phyloP scores from a whole-genome alignment of 2,329 filamentous ascomycete genomes.

The Aspergillus ustus region DNA sequence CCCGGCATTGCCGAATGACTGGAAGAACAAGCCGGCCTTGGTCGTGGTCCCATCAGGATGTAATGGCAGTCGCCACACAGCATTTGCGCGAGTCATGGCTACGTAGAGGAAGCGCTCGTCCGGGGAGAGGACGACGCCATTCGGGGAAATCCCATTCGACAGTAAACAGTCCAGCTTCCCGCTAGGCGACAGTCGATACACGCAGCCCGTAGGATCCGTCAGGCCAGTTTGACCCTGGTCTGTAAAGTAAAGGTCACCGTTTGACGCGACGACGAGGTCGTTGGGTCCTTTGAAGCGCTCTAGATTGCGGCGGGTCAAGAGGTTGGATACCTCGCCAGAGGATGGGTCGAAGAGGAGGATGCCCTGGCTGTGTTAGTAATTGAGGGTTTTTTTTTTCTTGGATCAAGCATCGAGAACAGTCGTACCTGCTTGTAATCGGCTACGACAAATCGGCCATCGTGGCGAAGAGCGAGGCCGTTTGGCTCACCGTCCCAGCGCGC shows the following conservation, averaged over 20 bases:
- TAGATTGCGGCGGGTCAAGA: slow-evolving; percentile 41
- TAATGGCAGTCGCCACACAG: slow-evolving; percentile 49
- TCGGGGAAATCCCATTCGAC: slow-evolving; percentile 46
- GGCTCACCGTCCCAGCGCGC: slow-evolving; percentile 49
- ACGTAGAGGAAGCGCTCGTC: slow-evolving; percentile 49
- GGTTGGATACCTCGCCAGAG: slow-evolving; percentile 32
- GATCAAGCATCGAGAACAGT: too few species aligned
- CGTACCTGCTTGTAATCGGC: slow-evolving; percentile 51
- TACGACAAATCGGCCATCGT: slow-evolving; percentile 41
- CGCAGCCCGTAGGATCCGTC: slow-evolving; percentile 47
- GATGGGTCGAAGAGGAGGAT: slow-evolving; percentile 43
- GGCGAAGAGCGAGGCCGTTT: slow-evolving; percentile 43
- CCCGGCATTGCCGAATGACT: slow-evolving; percentile 47
- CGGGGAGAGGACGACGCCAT: slow-evolving; percentile 44
- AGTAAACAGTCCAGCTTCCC: slow-evolving; percentile 46
- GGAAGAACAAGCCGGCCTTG: slow-evolving; percentile 47
- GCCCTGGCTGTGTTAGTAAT: slow-evolving; percentile 34
- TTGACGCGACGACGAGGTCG: slow-evolving; percentile 46
- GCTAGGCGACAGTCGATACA: slow-evolving; percentile 42
- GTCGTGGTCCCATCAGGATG: slow-evolving; percentile 46
- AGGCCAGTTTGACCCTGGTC: slow-evolving; percentile 53
- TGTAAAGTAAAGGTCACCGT: slow-evolving; percentile 49
- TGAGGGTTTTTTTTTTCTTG: too few species aligned
- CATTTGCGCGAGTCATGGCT: slow-evolving; percentile 41
- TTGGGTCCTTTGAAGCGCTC: slow-evolving; percentile 52